These are phyloP conservation scores for Gastrolobium bilobum DNA, from an alignment of 306 rosid genomes.

Conservation along the genomic window DNA sequence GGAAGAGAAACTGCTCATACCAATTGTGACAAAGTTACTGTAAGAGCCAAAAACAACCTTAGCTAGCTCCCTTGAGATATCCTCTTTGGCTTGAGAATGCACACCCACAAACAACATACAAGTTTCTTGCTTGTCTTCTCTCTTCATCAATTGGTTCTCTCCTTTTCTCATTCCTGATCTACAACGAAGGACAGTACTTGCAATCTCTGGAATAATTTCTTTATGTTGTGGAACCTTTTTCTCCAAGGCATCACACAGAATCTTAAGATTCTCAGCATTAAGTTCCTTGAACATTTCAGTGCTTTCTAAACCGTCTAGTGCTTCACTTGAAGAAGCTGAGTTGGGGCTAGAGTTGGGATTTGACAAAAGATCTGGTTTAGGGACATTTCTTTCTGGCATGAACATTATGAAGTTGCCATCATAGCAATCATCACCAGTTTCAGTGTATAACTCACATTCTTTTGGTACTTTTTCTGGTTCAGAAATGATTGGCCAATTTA, in stretches of 20 bases:
- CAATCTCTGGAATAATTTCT: constrained; percentile 62
- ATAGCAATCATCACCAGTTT: constrained; percentile 46
- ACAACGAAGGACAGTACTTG: constrained; percentile 68
- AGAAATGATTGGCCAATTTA: constrained; percentile 56
- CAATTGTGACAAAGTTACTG: constrained; percentile 58
- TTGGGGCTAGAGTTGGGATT: constrained; percentile 94
- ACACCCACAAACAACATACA: constrained; percentile 73
- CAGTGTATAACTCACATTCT: constrained; percentile 72
- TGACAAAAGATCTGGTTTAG: constrained; percentile 86
- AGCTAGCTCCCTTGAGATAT: constrained; percentile 75
- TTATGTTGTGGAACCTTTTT: constrained; percentile 65
- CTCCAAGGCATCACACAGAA: constrained; percentile 73
- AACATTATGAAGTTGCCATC: constrained; percentile 64
- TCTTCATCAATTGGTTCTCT: constrained; percentile 27
- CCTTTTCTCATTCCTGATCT: constrained; percentile 67
- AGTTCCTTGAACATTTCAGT: constrained; percentile 66
- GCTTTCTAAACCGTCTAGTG: constrained; percentile 67
- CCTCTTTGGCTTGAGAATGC: constrained; percentile 67
- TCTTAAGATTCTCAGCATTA: constrained; percentile 64
- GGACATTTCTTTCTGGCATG: constrained; percentile 57
- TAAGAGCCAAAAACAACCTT: constrained; percentile 80
- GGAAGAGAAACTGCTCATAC: constrained; percentile 59
- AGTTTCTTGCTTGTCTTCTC: constrained; percentile 64
- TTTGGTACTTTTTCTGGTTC: constrained; percentile 61
- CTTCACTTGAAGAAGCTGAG: constrained; percentile 92